Base-by-base conservation (phyloP, 2,329 filamentous ascomycete genomes). In the Fusarium annulatum region DNA sequence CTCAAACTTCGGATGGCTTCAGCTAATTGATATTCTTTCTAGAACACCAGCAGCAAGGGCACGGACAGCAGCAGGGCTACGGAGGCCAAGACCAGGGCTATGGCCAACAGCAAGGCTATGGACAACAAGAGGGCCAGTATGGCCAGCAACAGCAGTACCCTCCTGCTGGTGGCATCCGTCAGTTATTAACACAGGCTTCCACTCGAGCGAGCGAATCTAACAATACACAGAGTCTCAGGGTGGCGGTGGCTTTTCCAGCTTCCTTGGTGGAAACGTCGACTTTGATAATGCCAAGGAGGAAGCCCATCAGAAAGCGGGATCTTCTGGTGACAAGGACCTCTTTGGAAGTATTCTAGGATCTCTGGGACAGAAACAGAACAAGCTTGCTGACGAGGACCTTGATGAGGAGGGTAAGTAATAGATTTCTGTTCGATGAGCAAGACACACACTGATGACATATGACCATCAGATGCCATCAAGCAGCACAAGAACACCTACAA, bases 401-500 rank as follows among this genome's bases (percentile, higher is more conserved):
- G 83, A 85, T 38, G 88, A 90, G 77, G 82, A 88, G 26, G 85
- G 87, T 87, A 65, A 43, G 83, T 28, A 6, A 36, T 33, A 7
- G 30, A 14, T 7, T 15, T 33, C 11, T 39, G 2, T 12, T 7
- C 10, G 4, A 10, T 26, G 15, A 23, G 21, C 36, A 30, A 42
- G 10, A 21, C 26, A 21, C 9, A 19, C 30, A 12, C 28, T 53
- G 16, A 67, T 15, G 12, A 6, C 18, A 26, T n/a, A 36, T 38
- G 6, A 28, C 34, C 4, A 36, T 8, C 16, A 89, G 89, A 94
- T 69, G 92, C 93, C 23, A 89, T 96, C 28, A 86, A 89, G 75
- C 89, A 93, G 74, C 94, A 98, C 85, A 88, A 95, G 84, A 88
- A 92, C 67, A 89, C 92, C 78, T 97, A 95, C 80, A 85, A 86